Evolutionary conservation across 2,329 filamentous ascomycete genomes (phyloP).

Genomic region (Aspergillus eucalypticola): DNA sequence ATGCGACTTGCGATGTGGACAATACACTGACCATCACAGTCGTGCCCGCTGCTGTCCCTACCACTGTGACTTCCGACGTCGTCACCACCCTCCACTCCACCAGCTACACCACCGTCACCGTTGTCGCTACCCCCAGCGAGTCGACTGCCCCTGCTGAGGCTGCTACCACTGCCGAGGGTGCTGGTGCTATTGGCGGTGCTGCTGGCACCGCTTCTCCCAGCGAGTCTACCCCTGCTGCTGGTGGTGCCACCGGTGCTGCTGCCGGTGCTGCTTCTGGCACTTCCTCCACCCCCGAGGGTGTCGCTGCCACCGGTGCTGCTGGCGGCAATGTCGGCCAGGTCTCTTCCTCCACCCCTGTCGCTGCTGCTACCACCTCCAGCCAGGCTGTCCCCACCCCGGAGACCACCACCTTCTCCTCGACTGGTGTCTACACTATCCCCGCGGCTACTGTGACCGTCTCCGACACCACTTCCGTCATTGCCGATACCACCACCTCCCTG

Average conservation of each 20-base stretch:
- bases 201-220: slow-evolving; percentile 6
- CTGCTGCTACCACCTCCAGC: slow-evolving; percentile 27
- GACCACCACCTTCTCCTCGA: slow-evolving; percentile 59
- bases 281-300: neutral
- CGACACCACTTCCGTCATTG: slow-evolving; percentile 67
- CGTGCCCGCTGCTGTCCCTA: slow-evolving; percentile 37
- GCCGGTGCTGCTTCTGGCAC: neutral
- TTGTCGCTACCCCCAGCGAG: slow-evolving; percentile 25
- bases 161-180: slow-evolving; percentile 10
- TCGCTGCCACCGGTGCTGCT: slow-evolving; percentile 7
- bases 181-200: slow-evolving; percentile 8
- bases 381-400: slow-evolving; percentile 48
- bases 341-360: neutral
- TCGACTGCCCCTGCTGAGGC: slow-evolving; percentile 9
- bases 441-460: slow-evolving; percentile 70
- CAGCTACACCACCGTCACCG: slow-evolving; percentile 41
- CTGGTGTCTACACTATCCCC: slow-evolving; percentile 74
- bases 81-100: slow-evolving; percentile 42
- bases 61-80: slow-evolving; percentile 26
- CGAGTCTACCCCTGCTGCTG: slow-evolving; percentile 9
- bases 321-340: slow-evolving; percentile 8
- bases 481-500: slow-evolving; percentile 61
- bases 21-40: slow-evolving; percentile 31
- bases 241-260: neutral
- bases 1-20: neutral